A percentile compares a stretch with the other conserved stretches of the same genome.
Evolutionary conservation across 1,284 basidiomycete species (phyloP).

Genomic region (Golubevia sp.): DNA sequence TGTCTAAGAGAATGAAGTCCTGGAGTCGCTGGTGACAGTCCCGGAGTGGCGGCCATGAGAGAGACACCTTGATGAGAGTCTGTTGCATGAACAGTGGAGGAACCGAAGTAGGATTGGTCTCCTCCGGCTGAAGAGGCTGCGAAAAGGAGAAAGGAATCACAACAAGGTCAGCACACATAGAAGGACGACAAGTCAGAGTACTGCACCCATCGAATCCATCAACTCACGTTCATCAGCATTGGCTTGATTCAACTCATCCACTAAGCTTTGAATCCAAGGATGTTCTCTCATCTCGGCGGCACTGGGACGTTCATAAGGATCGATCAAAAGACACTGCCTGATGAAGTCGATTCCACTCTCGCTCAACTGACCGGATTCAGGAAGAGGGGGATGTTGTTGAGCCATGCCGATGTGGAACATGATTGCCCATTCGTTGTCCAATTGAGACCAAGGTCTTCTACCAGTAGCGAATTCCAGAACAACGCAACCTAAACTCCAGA

Average conservation of each 20-base stretch:
- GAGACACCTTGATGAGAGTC: neutral
- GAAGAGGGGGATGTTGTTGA: constrained; percentile 92
- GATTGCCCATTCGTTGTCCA: constrained; percentile 99
- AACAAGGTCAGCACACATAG: neutral
- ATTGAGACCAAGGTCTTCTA: constrained; percentile 94
- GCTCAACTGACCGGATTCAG: constrained; percentile 86
- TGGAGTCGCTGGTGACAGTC: neutral
- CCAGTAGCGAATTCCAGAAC: constrained; percentile 95
- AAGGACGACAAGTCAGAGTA: neutral
- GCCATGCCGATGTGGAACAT: constrained; percentile 99
- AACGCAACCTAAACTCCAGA: constrained; percentile 96
- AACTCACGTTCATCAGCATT: neutral
- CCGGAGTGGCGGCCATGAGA: neutral
- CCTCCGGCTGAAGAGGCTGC: neutral
- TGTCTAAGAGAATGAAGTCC: neutral
- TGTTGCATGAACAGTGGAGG: neutral
- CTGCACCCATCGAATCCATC: neutral
- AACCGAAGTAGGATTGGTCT: neutral
- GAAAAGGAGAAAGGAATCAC: neutral
- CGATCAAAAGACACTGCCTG: constrained; percentile 85
- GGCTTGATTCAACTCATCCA: constrained; percentile 12
- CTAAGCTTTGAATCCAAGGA: constrained; percentile 74
- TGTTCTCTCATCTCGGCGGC: constrained; percentile 85
- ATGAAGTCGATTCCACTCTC: constrained; percentile 92
- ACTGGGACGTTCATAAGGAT: constrained; percentile 80